Base-by-base conservation (phyloP, 305 asterid genomes). In the Coffea humblotiana region DNA sequence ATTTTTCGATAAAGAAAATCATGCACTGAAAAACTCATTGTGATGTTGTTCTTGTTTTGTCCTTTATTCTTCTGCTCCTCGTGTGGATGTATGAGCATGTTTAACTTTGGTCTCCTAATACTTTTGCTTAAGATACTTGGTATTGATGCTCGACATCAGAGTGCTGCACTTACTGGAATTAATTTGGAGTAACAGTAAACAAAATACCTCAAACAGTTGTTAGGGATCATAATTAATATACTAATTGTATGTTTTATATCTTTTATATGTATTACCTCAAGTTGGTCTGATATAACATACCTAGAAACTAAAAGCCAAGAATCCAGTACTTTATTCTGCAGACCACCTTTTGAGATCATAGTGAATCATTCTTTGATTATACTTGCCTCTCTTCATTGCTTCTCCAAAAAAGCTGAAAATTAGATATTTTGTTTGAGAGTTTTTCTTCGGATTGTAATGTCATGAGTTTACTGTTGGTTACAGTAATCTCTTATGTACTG, bases 401-500 rank as follows among this genome's bases (percentile, higher is more conserved):
- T 74, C 61, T 56, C 25, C 49, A n/a, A 32, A 40, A 51, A 49
- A 32, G 37, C n/a, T 77, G 65, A 67, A 77, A 71, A 25, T 48
- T 54, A 29, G 48, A 74, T 29, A 37, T 52, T 77, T 52, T 19
- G 40, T 49, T 27, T 71, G 43, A 56, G 64, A 51, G 68, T 47
- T 69, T 75, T 16, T 79, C 76, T 61, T 71, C 13, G 9, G 71
- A 25, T 43, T 66, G 52, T 78, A 25, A 74, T 73, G 67, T 76
- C 64, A 23, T 32, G 29, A 79, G 78, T 72, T 82, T 77, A 76
- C 69, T 73, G 51, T 85, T 79, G 80, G 81, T 82, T 78, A 77
- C 66, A 63, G 80, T 88, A 81, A 81, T 75, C 64, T 84, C 77
- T 82, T 71, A 85, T 79, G 80, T 79, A 66, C 79, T 90, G 88